Conservation (phyloP, 208 protist species). For the Vickermania ingenoplastis region DNA sequence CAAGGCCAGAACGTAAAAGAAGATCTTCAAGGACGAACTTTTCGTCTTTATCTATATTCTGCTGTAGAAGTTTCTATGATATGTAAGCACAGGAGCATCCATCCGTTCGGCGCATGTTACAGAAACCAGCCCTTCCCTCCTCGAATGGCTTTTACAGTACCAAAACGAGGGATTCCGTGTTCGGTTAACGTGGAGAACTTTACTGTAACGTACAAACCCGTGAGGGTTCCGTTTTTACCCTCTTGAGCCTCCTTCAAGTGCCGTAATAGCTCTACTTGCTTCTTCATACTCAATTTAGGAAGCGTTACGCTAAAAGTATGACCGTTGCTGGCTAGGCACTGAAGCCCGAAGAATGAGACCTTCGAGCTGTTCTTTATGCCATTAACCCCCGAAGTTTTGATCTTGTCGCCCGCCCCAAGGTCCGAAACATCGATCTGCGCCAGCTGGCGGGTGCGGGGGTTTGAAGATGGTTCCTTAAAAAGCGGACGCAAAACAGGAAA, state of each 20-base stretch:
- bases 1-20: no score
- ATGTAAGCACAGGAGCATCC: no score
- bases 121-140: constrained; percentile 85
- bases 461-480: constrained; percentile 63
- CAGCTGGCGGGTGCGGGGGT: constrained; percentile 48
- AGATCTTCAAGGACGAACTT: no score
- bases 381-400: neutral
- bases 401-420: neutral
- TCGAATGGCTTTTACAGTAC: constrained; percentile 74
- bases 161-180: constrained; percentile 79
- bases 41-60: no score
- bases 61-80: no score
- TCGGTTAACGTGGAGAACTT: constrained; percentile 75
- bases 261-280: constrained; percentile 48
- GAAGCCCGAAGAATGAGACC: constrained; percentile 68
- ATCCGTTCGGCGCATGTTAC: no score
- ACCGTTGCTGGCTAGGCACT: constrained; percentile 73
- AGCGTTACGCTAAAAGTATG: constrained; percentile 72
- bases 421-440: constrained; percentile 20
- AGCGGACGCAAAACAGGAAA: constrained; percentile 69
- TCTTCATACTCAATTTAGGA: constrained; percentile 41
- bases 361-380: constrained; percentile 7
- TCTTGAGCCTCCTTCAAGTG: constrained; percentile 37
- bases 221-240: constrained; percentile 26
- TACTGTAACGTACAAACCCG: constrained; percentile 76